Percentiles rank a stretch among this genome's conserved stretches.
These are phyloP conservation scores for Fusarium virguliforme DNA, from an alignment of 2,329 filamentous ascomycete genomes.

Conservation along the genomic window DNA sequence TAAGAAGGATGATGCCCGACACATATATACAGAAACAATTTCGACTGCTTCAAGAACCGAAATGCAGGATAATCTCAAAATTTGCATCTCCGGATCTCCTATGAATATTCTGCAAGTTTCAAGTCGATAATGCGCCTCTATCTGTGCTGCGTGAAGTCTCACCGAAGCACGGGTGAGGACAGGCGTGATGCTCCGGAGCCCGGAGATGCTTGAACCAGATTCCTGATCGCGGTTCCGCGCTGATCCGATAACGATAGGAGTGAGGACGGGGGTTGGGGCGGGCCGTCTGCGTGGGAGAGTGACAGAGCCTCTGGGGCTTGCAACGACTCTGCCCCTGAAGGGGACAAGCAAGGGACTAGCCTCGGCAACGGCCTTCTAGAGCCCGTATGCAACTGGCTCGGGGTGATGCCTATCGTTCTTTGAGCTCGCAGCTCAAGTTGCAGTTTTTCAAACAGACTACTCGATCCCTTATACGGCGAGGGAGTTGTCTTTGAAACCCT, in stretches of 20 bases:
- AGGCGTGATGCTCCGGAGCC: constrained; percentile 44
- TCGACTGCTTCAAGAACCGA: constrained; percentile 22
- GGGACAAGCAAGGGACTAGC: constrained; percentile 7
- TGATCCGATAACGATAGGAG: constrained; percentile 48
- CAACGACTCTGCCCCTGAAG: constrained; percentile 9
- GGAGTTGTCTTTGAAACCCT: constrained; percentile 3
- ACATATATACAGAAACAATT: constrained; percentile 44
- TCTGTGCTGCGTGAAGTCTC: constrained; percentile 34
- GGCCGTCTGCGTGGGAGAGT: constrained; percentile 33
- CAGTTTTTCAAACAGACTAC: constrained; percentile 16
- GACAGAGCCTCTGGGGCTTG: constrained; percentile 33
- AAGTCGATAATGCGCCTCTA: constrained; percentile 42
- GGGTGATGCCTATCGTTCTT: neutral
- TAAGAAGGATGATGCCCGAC: constrained; percentile 22
- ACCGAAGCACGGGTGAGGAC: constrained; percentile 24
- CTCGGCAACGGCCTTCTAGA: constrained; percentile 1
- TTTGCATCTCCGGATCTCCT: constrained; percentile 51
- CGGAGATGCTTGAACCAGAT: constrained; percentile 47
- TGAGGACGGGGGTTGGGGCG: constrained; percentile 36
- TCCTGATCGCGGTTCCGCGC: constrained; percentile 18
- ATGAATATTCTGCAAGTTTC: constrained; percentile 32
- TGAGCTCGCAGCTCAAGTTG: neutral
- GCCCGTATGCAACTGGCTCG: constrained; percentile 13
- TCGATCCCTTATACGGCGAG: constrained; percentile 1
- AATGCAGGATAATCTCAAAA: constrained; percentile 16